Evolutionary conservation across 768 basidiomycete species (phyloP).

Genomic region (Boletus sp.): DNA sequence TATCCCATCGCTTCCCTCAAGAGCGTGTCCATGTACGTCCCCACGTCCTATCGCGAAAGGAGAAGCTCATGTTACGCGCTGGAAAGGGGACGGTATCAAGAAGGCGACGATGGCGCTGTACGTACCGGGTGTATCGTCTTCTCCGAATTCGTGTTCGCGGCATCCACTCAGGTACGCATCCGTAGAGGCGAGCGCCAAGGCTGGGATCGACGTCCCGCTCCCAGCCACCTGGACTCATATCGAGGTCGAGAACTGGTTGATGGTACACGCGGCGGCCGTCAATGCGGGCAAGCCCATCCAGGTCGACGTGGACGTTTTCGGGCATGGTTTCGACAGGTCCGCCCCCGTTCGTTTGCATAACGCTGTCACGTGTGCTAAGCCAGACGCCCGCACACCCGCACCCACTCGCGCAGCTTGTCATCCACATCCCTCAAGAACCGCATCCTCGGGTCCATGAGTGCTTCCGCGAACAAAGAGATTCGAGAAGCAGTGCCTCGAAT

Average conservation of each 20-base stretch:
- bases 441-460: constrained; percentile 33
- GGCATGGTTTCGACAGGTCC: constrained; percentile 39
- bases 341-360: background rate
- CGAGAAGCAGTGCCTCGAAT: constrained; percentile 13
- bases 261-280: constrained; percentile 21
- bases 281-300: constrained; percentile 7
- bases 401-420: constrained; percentile 29
- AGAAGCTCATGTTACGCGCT: constrained; percentile 43
- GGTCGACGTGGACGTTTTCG: constrained; percentile 24
- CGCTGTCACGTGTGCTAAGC: background rate
- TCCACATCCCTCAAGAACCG: constrained; percentile 41
- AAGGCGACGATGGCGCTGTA: constrained; percentile 42
- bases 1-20: background rate
- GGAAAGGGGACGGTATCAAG: constrained; percentile 47
- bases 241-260: constrained; percentile 27
- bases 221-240: constrained; percentile 24
- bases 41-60: constrained; percentile 11
- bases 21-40: background rate
- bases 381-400: constrained; percentile 21
- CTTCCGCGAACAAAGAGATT: constrained; percentile 7
- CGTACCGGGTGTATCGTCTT: no score
- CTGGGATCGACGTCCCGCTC: constrained; percentile 22
- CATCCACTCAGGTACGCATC: background rate
- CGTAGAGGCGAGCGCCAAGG: constrained; percentile 24
- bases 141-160: no score